Evolutionary conservation across 371 early-diverging fungal species (phyloP), one percentile per base, ranked within the genome.

Genomic region (Mucor lusitanicus): DNA sequence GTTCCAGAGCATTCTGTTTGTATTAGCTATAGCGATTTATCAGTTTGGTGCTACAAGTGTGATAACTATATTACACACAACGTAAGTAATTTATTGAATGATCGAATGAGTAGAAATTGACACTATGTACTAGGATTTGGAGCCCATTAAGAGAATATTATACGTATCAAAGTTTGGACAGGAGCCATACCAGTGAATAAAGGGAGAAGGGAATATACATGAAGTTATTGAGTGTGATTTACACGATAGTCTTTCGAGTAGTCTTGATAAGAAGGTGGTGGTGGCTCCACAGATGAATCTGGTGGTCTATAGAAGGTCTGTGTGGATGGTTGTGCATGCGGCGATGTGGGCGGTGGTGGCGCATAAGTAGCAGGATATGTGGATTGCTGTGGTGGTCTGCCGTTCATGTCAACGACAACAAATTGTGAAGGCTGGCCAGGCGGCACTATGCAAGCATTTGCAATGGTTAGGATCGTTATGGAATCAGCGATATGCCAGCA

Each of bases 191-290:
- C 32, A 58, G n/a, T 42, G 40, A 37, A 42, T 46, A 33, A 46
- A 59, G 27, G 32, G 35, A 33, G 9, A 35, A 9, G 33, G 57
- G 19, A n/a, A 57, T 33, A 33, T 27, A 21, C 21, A 39, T 39
- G 59, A 25, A 35, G 21, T 35, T 50, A 62, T 33, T 50, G 37
- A 8, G 35, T 25, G 7, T 37, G 27, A 2, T 42, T 62, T n/a
- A 72, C 54, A 32, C 68, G 68, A 54, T 66, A 44, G 21, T 74
- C 74, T 59, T 74, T 74, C 11, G 64, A 37, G 46, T 74, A 59
- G 15, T 74, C 74, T 65, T 74, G 67, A 61, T 74, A 74, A 19
- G 74, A 70, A 30, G 74, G 74, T n/a, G 74, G 74, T 57, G 74
- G 74, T 57, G 64, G 61, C 13, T 70, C 60, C n/a, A 63, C 32